Evolutionary conservation across 2,329 filamentous ascomycete species (phyloP), one percentile per base, ranked within the genome.

Genomic region (Fusarium begoniae): DNA sequence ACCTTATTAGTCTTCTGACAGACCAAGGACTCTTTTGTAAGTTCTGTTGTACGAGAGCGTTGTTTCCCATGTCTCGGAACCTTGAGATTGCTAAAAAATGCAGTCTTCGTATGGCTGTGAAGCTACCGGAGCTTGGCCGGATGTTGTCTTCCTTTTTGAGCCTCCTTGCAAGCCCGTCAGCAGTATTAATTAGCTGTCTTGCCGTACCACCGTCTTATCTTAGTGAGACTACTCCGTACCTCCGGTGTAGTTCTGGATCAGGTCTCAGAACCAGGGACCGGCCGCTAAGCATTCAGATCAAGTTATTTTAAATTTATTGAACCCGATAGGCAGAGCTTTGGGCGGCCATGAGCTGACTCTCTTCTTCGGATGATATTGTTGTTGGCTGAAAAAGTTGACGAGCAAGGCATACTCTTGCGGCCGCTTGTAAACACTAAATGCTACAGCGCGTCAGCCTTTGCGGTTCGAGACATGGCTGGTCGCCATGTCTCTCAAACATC

Each of bases 81-180:
- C 45, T 41, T 35, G 38, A 62, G 37, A 24, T 63, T 51, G 13
- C 41, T 48, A 40, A 67, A 26, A 35, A 35, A 53, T 54, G 64
- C 45, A 54, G 40, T 41, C 22, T 47, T 65, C 59, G 58, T 69
- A 64, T 72, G 50, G 47, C 24, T 62, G 30, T 73, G 32, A 66
- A 53, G 44, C n/a, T 56, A 20, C 44, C 18, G 30, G 45, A 50
- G 38, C 50, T 50, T 69, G 70, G 38, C 59, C 59, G 44, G 59
- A 57, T 47, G n/a, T 50, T 62, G 40, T 74, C 40, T 61, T 62
- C 26, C 50, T 24, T 48, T 50, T 50, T 58, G 53, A 61, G 51
- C 30, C 45, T 48, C 28, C 22, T 26, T 38, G 47, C 24, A 73
- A 72, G 63, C 69, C 63, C 48, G 40, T 55, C 50, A 68, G 57